Percentiles rank a stretch among this genome's conserved stretches.
phyloP scores from a whole-genome alignment of 2,329 filamentous ascomycete genomes.

The Fusarium camptoceras region DNA sequence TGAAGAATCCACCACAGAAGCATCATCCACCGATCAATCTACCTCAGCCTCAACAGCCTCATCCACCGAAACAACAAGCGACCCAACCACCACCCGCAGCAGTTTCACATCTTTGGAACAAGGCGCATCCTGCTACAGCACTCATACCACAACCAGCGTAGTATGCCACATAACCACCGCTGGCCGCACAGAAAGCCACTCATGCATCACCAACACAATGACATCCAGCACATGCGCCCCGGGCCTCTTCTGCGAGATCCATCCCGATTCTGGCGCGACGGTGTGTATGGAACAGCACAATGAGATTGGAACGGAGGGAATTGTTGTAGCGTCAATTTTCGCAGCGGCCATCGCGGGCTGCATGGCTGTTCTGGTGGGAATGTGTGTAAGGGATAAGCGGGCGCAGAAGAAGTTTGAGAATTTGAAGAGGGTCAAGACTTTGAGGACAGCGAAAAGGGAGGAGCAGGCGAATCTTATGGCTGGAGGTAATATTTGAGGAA shows the following conservation, averaged over 20 bases:
- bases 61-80: constrained; percentile 1
- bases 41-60: background rate
- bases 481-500: background rate
- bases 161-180: constrained; percentile 21
- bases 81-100: background rate
- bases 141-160: constrained; percentile 15
- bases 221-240: constrained; percentile 24
- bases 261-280: constrained; percentile 10
- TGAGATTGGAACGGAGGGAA: constrained; percentile 12
- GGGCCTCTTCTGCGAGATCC: constrained; percentile 8
- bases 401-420: constrained; percentile 8
- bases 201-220: constrained; percentile 18
- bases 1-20: background rate
- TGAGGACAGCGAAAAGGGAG: constrained; percentile 6
- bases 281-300: constrained; percentile 23
- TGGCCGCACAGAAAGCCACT: constrained; percentile 11
- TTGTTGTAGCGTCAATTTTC: constrained; percentile 9
- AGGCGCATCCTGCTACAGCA: constrained; percentile 26
- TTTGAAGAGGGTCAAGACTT: constrained; percentile 4
- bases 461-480: constrained; percentile 10
- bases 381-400: constrained; percentile 16
- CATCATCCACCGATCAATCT: constrained; percentile 3
- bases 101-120: background rate
- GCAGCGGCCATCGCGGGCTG: constrained; percentile 6
- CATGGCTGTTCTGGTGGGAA: background rate